Evolutionary conservation across 192 early-diverging fungal genomes (phyloP).

Genomic region (Glomus cerebriforme): DNA sequence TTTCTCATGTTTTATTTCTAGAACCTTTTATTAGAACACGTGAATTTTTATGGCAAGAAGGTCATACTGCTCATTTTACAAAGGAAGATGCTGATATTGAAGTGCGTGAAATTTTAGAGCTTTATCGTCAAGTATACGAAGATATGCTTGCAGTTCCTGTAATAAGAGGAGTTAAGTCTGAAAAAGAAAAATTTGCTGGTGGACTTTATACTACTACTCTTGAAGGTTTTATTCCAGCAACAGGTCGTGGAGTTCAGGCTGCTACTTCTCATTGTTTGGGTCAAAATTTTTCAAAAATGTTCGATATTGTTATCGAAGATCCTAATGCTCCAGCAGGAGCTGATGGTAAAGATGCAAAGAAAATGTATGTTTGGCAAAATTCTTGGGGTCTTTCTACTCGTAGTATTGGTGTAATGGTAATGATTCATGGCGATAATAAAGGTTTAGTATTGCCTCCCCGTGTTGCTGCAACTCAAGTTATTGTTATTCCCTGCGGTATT

Average conservation of each 20-base stretch:
- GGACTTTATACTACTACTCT: conserved; percentile 97
- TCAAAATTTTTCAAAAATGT: conserved; percentile 99
- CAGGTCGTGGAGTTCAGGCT: conserved; percentile 97
- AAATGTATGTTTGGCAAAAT: conserved; percentile 95
- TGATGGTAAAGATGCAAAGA: conserved; percentile 60
- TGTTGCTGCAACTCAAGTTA: conserved; percentile 84
- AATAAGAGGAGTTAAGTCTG: conserved; percentile 94
- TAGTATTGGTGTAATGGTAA: conserved; percentile 98
- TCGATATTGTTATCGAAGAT: conserved; percentile 90
- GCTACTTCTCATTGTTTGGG: conserved; percentile 98
- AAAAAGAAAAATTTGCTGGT: conserved; percentile 99
- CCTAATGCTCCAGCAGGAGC: conserved; percentile 59
- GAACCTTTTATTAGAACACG: conserved; percentile 98
- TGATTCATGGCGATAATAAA: conserved; percentile 99
- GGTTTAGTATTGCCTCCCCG: conserved; percentile 96
- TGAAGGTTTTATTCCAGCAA: conserved; percentile 95
- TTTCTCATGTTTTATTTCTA: conserved; percentile 30
- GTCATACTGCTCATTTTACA: conserved; percentile 95
- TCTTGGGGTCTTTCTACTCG: conserved; percentile 99
- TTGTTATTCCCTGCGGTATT: conserved; percentile 93
- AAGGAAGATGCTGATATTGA: conserved; percentile 86
- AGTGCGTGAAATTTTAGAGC: conserved; percentile 86
- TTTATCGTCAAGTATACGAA: conserved; percentile 96
- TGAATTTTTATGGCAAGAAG: conserved; percentile 99
- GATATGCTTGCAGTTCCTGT: conserved; percentile 97